Evolutionary conservation across 371 early-diverging fungal species (phyloP), one percentile per base, ranked within the genome.

Genomic region (Rhizopus delemar): DNA sequence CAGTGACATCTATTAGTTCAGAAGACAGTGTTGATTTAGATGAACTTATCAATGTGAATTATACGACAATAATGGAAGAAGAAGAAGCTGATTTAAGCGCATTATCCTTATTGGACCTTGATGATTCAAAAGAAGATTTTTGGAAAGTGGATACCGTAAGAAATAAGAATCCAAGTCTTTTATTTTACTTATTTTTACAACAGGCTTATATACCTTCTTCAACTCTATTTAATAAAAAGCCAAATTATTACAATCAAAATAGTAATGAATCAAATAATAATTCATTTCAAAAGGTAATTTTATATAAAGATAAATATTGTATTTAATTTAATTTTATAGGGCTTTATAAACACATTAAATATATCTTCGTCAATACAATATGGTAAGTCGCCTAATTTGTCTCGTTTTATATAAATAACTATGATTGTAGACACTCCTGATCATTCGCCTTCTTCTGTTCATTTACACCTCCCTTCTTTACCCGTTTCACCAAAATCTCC

Each of bases 101-200:
- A 50, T 55, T 78, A 28, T 71, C 73, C 15, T 63, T 66, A 48
- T 64, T 78, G 51, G 78, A 78, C 55, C 46, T 78, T 16, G 78
- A 78, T 63, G 78, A 78, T 54, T 67, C 71, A 22, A 69, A 65
- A 41, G 78, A 78, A 45, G 75, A 73, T 31, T 78, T 78, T 53
- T 78, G 78, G 78, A 74, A 75, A 51, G 54, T 78, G 56, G 70
- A 70, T 49, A 62, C 68, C 52, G 72, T 71, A 67, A 69, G 53
- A 46, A 35, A 60, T 31, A 34, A 6, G 35, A 33, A 46, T n/a
- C 5, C 7, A 8, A 38, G 4, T n/a, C 28, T 56, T 48, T 9
- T 32, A 16, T 9, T 46, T 34, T n/a, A 56, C 28, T 36, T 15
- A 13, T 32, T 13, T 34, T 35, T 15, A n/a, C 29, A 28, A 9